These are phyloP conservation scores for Thalassiosira profunda DNA, from an alignment of 108 stramenopile genomes.

Conservation along the genomic window DNA sequence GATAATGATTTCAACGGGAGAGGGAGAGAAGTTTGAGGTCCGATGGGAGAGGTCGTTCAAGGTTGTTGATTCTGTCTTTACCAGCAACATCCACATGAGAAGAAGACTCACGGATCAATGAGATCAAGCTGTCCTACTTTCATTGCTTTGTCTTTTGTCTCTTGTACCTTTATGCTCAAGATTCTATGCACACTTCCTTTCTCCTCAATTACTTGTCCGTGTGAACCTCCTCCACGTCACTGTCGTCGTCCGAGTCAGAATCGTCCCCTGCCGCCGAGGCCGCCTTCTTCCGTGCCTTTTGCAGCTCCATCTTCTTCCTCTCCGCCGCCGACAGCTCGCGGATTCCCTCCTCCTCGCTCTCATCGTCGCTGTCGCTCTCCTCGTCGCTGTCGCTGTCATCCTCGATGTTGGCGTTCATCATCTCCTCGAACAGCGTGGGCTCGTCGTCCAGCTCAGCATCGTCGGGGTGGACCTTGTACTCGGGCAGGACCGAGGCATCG, in stretches of 20 bases:
- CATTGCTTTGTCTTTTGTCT: background rate
- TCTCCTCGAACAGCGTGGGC: constrained; percentile 98
- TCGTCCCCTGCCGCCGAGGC: constrained; percentile 67
- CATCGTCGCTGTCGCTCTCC: constrained; percentile 76
- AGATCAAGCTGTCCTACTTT: too few relatives aligned
- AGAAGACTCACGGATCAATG: too few relatives aligned
- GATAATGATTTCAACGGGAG: too few relatives aligned
- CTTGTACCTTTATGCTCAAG: constrained; percentile 2
- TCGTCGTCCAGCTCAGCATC: constrained; percentile 98
- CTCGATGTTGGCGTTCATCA: constrained; percentile 93
- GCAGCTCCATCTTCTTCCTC: constrained; percentile 83
- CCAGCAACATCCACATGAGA: too few relatives aligned
- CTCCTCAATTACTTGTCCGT: constrained; percentile 37
- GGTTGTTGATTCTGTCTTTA: too few relatives aligned
- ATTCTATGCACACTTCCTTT: constrained; percentile 29
- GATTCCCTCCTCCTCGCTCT: constrained; percentile 60
- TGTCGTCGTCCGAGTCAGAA: constrained; percentile 73
- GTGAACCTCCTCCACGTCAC: constrained; percentile 87
- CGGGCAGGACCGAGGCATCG: constrained; percentile 90
- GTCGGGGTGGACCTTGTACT: constrained; percentile 96
- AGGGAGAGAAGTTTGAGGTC: too few relatives aligned
- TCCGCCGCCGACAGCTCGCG: constrained; percentile 78
- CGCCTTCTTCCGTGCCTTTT: constrained; percentile 78
- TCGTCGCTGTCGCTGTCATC: constrained; percentile 85
- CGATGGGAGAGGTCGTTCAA: too few relatives aligned